phyloP scores from a whole-genome alignment of 331 rosid species.

The Malus hybrid region DNA sequence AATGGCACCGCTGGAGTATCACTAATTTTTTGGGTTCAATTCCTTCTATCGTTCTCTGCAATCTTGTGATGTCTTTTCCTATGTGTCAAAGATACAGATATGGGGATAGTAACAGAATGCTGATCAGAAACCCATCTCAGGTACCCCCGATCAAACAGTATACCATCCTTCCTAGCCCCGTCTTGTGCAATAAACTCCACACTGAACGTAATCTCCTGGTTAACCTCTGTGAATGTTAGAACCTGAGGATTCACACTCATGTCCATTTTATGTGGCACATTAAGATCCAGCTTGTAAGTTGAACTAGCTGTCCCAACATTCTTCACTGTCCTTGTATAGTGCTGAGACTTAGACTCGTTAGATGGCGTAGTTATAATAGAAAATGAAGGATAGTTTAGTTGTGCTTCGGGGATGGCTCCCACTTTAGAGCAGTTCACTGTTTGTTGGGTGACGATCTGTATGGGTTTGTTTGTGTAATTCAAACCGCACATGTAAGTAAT shows the following conservation, averaged over 20 bases:
- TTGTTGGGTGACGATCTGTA: constrained; percentile 26
- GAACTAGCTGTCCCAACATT: constrained; percentile 42
- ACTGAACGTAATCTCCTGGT: constrained; percentile 38
- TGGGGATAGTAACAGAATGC: constrained; percentile 38
- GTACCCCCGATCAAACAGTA: constrained; percentile 32
- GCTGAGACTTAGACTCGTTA: constrained; percentile 8
- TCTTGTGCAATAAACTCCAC: constrained; percentile 29
- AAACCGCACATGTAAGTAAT: constrained; percentile 64
- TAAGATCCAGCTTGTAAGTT: constrained; percentile 11
- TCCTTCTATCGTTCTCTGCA: neutral
- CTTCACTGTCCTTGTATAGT: constrained; percentile 35
- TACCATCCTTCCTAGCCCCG: neutral
- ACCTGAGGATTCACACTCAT: constrained; percentile 34
- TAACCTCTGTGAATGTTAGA: constrained; percentile 38
- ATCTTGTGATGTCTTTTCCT: neutral
- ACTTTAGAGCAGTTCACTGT: constrained; percentile 27
- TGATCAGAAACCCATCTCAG: constrained; percentile 46
- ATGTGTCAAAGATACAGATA: constrained; percentile 24
- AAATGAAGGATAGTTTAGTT: constrained; percentile 59
- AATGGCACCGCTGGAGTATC: neutral
- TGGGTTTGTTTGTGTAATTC: constrained; percentile 34
- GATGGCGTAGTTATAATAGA: constrained; percentile 18
- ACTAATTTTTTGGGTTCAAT: neutral
- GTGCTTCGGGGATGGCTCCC: constrained; percentile 25
- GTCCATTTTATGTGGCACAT: constrained; percentile 31